These are phyloP conservation scores for Nigrospora sphaerica DNA, from an alignment of 2,329 filamentous ascomycete species.

Conservation along the genomic window DNA sequence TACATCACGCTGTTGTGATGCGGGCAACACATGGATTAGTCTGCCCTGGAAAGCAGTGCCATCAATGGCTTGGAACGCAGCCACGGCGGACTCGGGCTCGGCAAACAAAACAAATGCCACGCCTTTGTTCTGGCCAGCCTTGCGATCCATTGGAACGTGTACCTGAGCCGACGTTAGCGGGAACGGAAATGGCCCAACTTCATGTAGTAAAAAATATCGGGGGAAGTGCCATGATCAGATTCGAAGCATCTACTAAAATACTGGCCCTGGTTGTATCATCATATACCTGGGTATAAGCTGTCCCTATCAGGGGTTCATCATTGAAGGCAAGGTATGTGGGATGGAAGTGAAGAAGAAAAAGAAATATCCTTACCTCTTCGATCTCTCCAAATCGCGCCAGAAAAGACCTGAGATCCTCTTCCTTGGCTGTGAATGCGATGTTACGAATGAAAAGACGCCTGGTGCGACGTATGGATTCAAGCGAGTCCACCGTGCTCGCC, in stretches of 20 bases:
- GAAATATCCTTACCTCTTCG: constrained; percentile 69
- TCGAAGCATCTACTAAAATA: constrained; percentile 99
- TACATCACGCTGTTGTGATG: constrained; percentile 71
- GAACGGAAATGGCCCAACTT: constrained; percentile 13
- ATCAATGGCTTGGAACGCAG: constrained; percentile 74
- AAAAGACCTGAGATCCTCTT: constrained; percentile 66
- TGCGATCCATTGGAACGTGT: constrained; percentile 71
- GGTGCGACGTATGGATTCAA: constrained; percentile 62
- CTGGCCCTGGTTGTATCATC: constrained; percentile 82
- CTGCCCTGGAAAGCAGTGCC: constrained; percentile 87
- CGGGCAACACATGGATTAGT: constrained; percentile 83
- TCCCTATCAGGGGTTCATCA: constrained; percentile 99
- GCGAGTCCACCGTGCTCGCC: constrained; percentile 30
- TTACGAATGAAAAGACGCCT: constrained; percentile 85
- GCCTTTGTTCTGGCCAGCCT: constrained; percentile 68
- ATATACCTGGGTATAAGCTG: constrained; percentile 92
- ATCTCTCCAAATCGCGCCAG: constrained; percentile 70
- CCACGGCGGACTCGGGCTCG: constrained; percentile 64
- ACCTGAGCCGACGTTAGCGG: constrained; percentile 49
- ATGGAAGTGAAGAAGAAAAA: constrained; percentile 10
- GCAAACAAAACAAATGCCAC: constrained; percentile 81
- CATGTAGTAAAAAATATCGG: constrained; percentile 18
- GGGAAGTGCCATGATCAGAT: constrained; percentile 55
- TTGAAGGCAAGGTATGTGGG: constrained; percentile 30
- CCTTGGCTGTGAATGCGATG: constrained; percentile 70